Conservation (phyloP, 768 basidiomycete species). For the Dentipellis fragilis region DNA sequence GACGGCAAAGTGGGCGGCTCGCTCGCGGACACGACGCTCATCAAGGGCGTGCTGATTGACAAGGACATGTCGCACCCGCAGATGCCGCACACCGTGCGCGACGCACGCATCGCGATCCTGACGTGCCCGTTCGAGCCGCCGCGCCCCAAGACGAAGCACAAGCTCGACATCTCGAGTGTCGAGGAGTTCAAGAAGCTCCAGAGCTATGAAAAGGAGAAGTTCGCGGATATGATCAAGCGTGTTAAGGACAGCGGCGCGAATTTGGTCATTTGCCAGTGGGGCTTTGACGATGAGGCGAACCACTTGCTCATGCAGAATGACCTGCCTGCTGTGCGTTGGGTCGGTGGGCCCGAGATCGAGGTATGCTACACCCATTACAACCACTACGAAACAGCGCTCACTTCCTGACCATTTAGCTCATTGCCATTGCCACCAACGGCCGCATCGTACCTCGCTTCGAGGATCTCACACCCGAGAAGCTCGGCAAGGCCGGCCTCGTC, state of each 20-base stretch:
- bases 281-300: slow-evolving; percentile 99
- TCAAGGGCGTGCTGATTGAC: slow-evolving; percentile 97
- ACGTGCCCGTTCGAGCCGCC: slow-evolving; percentile 99
- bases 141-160: slow-evolving; percentile 98
- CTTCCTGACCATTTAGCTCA: too few species aligned
- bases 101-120: slow-evolving; percentile 91
- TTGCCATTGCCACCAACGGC: slow-evolving; percentile 96
- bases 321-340: slow-evolving; percentile 95
- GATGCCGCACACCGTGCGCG: slow-evolving; percentile 83
- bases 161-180: slow-evolving; percentile 91
- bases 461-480: slow-evolving; percentile 83
- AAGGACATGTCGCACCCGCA: slow-evolving; percentile 99
- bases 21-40: slow-evolving; percentile 87
- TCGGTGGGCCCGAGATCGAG: slow-evolving; percentile 99
- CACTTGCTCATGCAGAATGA: slow-evolving; percentile 97
- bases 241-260: slow-evolving; percentile 97
- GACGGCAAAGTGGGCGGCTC: slow-evolving; percentile 98
- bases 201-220: slow-evolving; percentile 94
- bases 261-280: slow-evolving; percentile 99
- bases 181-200: slow-evolving; percentile 95
- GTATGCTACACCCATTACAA: slow-evolving; percentile 31
- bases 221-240: slow-evolving; percentile 90
- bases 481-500: slow-evolving; percentile 89
- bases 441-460: slow-evolving; percentile 98
- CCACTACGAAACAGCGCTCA: too few species aligned